Evolutionary conservation across 2,329 filamentous ascomycete genomes (phyloP).

Genomic region (Orbilia quercus): DNA sequence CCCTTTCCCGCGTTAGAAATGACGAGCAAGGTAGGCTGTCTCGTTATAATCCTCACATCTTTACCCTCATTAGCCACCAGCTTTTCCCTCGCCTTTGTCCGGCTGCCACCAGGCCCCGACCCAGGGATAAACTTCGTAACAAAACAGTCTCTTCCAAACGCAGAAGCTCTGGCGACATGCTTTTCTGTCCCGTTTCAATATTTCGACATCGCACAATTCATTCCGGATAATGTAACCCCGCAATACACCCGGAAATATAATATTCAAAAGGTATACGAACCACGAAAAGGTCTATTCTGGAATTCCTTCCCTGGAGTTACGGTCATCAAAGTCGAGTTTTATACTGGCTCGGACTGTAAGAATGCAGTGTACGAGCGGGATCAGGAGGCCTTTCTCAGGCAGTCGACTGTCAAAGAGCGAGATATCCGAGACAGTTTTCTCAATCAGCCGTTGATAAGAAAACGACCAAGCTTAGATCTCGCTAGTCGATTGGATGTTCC

Average conservation of each 20-base stretch:
- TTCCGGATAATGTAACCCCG: constrained; percentile 27
- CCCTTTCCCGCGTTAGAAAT: neutral
- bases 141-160: constrained; percentile 5
- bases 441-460: constrained; percentile 1
- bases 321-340: constrained; percentile 37
- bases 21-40: neutral
- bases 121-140: constrained; percentile 39
- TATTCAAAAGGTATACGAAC: constrained; percentile 27
- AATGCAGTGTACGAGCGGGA: constrained; percentile 40
- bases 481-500: constrained; percentile 1
- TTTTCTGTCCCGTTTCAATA: constrained; percentile 30
- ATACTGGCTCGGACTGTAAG: constrained; percentile 42
- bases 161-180: constrained; percentile 21
- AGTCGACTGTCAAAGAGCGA: constrained; percentile 11
- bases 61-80: neutral
- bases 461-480: constrained; percentile 2
- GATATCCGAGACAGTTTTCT: neutral
- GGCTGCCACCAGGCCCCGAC: constrained; percentile 8
- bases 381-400: constrained; percentile 9
- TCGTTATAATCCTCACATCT: constrained; percentile 2
- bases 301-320: constrained; percentile 9
- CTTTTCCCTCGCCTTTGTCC: constrained; percentile 42
- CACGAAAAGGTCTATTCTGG: constrained; percentile 26
- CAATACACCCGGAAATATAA: constrained; percentile 4
- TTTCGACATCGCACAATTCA: constrained; percentile 46